Evolutionary conservation across 2,329 filamentous ascomycete genomes (phyloP).

Genomic region (Epichloe aotearoae): DNA sequence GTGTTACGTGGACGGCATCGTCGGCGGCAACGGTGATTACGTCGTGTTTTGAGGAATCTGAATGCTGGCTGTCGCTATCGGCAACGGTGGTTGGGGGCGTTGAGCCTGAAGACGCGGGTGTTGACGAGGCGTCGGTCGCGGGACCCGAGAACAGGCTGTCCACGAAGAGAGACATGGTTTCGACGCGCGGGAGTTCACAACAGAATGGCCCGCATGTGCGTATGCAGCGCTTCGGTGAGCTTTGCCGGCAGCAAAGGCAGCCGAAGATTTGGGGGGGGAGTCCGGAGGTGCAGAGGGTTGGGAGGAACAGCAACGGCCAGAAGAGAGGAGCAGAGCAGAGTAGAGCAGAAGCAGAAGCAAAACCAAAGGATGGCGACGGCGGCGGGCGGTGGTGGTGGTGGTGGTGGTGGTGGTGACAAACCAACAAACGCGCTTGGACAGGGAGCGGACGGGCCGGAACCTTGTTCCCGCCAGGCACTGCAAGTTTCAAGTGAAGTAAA

Average conservation of each 20-base stretch:
- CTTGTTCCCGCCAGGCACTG: too few species aligned
- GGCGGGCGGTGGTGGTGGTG: background rate
- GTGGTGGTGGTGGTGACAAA: background rate
- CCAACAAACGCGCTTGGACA: background rate
- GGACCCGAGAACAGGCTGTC: conserved; percentile 19
- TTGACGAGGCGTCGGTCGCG: conserved; percentile 29
- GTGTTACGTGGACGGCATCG: conserved; percentile 12
- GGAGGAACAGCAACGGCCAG: background rate
- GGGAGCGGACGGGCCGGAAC: background rate
- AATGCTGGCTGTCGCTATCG: conserved; percentile 46
- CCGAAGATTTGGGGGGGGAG: background rate
- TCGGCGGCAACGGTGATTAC: conserved; percentile 19
- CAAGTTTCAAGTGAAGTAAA: too few species aligned
- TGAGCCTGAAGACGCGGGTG: conserved; percentile 43
- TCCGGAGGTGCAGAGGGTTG: background rate
- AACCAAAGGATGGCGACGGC: background rate
- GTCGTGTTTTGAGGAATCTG: conserved; percentile 27
- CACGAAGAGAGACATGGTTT: conserved; percentile 19
- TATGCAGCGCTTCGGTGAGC: conserved; percentile 3
- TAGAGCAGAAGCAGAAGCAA: background rate
- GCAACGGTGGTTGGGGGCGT: conserved; percentile 55
- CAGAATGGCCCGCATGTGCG: background rate
- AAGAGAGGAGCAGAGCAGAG: background rate
- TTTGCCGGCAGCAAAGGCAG: conserved; percentile 6
- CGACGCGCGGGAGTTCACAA: background rate